Evolutionary conservation across 768 basidiomycete species (phyloP).

Genomic region (Rhodotorula taiwanensis): DNA sequence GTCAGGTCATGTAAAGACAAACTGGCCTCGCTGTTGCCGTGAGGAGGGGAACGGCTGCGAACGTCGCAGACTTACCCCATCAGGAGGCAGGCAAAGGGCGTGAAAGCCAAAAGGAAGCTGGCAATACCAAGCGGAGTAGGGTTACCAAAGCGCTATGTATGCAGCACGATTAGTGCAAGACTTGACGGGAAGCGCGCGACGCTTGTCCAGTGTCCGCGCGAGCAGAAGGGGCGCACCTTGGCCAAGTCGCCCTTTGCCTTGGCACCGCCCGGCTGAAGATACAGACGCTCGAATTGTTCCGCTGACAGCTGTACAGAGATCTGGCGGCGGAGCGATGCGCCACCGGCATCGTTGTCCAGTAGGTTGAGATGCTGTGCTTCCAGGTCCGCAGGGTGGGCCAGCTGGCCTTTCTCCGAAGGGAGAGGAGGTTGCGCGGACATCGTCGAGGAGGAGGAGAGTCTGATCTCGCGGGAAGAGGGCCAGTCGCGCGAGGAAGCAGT

Average conservation of each 20-base stretch:
- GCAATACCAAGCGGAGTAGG: conserved; percentile 38
- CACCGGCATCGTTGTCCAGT: conserved; percentile 24
- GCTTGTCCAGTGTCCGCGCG: not conserved
- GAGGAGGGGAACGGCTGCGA: not conserved
- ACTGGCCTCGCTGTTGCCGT: not conserved
- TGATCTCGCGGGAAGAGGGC: no score
- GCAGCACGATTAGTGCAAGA: not conserved
- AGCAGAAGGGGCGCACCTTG: conserved; percentile 17
- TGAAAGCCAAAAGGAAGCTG: conserved; percentile 38
- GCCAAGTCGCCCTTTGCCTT: conserved; percentile 38
- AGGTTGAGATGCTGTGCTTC: conserved; percentile 3
- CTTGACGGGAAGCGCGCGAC: conserved; percentile 3
- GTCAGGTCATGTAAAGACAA: not conserved
- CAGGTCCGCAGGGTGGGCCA: no score
- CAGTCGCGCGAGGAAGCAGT: no score
- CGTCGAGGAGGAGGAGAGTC: no score
- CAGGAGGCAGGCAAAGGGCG: conserved; percentile 37
- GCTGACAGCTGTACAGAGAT: conserved; percentile 37
- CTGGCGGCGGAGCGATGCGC: conserved; percentile 36
- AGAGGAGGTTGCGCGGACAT: no score
- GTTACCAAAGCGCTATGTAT: conserved; percentile 33
- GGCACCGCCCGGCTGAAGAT: conserved; percentile 39
- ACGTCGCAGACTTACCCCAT: conserved; percentile 40
- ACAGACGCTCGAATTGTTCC: conserved; percentile 42
- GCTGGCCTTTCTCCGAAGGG: no score